phyloP scores from a whole-genome alignment of 1,284 basidiomycete species.

The Malassezia globosa region DNA sequence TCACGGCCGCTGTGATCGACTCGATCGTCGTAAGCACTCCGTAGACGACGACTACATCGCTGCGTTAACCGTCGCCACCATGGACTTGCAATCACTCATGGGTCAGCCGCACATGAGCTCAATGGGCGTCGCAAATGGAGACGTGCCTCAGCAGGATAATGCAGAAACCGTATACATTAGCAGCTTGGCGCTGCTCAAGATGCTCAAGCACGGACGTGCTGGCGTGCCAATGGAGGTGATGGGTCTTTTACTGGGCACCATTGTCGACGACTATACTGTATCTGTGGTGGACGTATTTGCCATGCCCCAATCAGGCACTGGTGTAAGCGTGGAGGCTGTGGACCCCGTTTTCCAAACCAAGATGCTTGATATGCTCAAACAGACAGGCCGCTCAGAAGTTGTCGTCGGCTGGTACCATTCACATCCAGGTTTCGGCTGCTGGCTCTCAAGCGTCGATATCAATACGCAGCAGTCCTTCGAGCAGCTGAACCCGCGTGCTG shows the following conservation, averaged over 20 bases:
- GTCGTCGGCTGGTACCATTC: conserved; percentile 99
- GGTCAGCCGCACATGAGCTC: conserved; percentile 34
- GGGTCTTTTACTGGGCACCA: conserved; percentile 97
- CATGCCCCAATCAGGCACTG: conserved; percentile 98
- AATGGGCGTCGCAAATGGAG: conserved; percentile 23
- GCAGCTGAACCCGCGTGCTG: conserved; percentile 81
- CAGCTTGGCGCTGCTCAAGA: conserved; percentile 54
- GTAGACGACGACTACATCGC: too few species aligned
- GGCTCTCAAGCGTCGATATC: conserved; percentile 96
- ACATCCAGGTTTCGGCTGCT: conserved; percentile 98
- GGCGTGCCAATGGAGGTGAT: conserved; percentile 99
- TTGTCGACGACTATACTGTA: conserved; percentile 81
- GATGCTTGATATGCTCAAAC: conserved; percentile 99
- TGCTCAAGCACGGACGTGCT: conserved; percentile 97
- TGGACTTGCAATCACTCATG: conserved; percentile 41
- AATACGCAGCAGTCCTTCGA: conserved; percentile 99
- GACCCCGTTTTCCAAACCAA: conserved; percentile 98
- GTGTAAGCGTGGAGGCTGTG: conserved; percentile 95
- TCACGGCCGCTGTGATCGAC: too few species aligned
- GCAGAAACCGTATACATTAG: conserved; percentile 47
- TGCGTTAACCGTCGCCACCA: conserved; percentile 12
- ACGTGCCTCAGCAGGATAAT: conserved; percentile 48
- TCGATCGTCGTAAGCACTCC: too few species aligned
- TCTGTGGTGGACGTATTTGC: conserved; percentile 97
- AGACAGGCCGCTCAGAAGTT: conserved; percentile 94